Evolutionary conservation across 2,329 filamentous ascomycete species (phyloP), one percentile per base, ranked within the genome.

Genomic region (Trichophyton benhamiae): DNA sequence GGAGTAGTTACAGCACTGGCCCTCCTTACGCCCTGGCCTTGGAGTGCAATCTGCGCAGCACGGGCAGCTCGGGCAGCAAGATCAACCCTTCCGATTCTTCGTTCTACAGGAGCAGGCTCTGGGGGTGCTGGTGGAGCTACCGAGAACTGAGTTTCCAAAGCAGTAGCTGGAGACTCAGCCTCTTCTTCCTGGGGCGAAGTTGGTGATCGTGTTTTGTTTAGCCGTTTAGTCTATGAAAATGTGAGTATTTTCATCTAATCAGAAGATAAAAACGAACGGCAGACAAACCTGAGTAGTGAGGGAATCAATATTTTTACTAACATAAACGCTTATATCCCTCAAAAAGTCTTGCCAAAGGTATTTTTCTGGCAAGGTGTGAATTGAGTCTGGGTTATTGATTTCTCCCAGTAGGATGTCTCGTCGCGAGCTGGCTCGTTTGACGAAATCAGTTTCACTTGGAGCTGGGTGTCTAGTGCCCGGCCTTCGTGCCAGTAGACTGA

Each of bases 281-380:
- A 22, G 57, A 68, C 73, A 62, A 63, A 80, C 77, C 68, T 75
- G 76, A 64, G 74, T 74, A 60, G 77, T 75, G 57, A 81, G 76
- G 11, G 75, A 70, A 61, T 83, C 82, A 61, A 83, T 79, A 61
- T 82, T 81, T 67, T 84, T 83, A 59, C 76, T 79, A 57, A 87
- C 77, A 69, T 84, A 83, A 11, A 75, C 75, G 55, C 79, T 81
- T 15, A 86, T 77, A 63, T 83, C 81, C 22, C 79, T 77, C 15
- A 86, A 72, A 62, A 87, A 86, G 62, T 84, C 82, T 58, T 81
- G 80, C 84, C 84, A 87, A 33, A 79, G 78, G 66, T 85, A 86
- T 66, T 81, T 83, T 65, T 82, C 79, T 0, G 80, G 80, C 41
- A 87, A 69, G 22, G 77, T 74, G 58, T 74, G 74, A 59, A 79